phyloP scores from a whole-genome alignment of 2,329 filamentous ascomycete genomes.

The Zelopaecilomyces penicillatus region DNA sequence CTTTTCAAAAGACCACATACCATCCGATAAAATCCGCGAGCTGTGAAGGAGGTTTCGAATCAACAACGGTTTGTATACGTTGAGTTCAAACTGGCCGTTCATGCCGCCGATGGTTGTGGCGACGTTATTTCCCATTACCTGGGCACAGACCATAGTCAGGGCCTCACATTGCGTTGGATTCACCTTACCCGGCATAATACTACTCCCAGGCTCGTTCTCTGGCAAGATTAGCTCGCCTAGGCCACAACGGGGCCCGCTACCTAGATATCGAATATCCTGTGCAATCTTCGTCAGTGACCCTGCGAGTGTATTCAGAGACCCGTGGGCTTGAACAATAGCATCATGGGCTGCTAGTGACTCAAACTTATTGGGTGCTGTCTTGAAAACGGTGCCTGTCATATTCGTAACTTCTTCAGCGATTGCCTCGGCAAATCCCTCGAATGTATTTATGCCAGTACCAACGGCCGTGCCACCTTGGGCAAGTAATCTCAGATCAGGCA shows the following conservation, averaged over 20 bases:
- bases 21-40: constrained; percentile 76
- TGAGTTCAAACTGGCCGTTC: constrained; percentile 97
- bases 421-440: constrained; percentile 87
- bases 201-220: constrained; percentile 95
- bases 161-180: constrained; percentile 98
- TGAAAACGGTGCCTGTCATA: constrained; percentile 88
- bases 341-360: constrained; percentile 95
- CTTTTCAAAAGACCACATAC: constrained; percentile 91
- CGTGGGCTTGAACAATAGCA: constrained; percentile 87
- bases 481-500: constrained; percentile 78
- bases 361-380: constrained; percentile 98
- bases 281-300: constrained; percentile 94
- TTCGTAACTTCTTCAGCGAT: constrained; percentile 85
- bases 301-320: constrained; percentile 87
- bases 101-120: constrained; percentile 90
- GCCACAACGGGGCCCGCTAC: constrained; percentile 90
- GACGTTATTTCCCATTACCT: constrained; percentile 96
- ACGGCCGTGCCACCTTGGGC: constrained; percentile 96
- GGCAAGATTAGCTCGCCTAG: constrained; percentile 88
- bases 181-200: constrained; percentile 99
- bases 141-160: constrained; percentile 92
- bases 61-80: constrained; percentile 96
- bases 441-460: constrained; percentile 95
- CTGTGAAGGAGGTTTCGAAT: constrained; percentile 95
- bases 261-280: constrained; percentile 94